Evolutionary conservation across 2,329 filamentous ascomycete genomes (phyloP).

Genomic region (Aureobasidium sp.): DNA sequence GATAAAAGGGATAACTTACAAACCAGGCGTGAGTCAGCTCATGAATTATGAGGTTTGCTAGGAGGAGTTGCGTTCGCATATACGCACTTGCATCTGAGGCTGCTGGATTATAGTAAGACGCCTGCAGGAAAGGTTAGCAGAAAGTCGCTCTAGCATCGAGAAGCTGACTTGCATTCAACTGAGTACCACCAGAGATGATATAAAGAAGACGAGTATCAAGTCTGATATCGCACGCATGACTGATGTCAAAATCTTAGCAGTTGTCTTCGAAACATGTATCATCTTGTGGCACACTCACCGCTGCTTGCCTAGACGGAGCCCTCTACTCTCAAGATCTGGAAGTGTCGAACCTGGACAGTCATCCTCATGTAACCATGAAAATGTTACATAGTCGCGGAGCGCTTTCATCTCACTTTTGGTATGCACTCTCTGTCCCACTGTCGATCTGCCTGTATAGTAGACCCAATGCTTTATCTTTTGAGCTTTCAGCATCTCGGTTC

Average conservation of each 20-base stretch:
- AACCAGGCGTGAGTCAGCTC: background rate
- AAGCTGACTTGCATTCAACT: background rate
- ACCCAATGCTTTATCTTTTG: background rate
- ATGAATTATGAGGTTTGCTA: background rate
- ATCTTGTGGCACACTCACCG: background rate
- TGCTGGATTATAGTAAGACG: background rate
- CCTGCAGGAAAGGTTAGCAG: background rate
- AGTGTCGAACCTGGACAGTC: background rate
- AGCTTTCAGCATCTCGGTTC: background rate
- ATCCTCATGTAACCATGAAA: background rate
- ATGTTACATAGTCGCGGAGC: background rate
- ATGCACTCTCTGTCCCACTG: background rate
- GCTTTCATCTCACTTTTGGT: background rate
- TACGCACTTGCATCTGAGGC: background rate
- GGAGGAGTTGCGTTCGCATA: background rate
- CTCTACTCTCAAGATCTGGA: background rate
- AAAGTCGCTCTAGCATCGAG: background rate
- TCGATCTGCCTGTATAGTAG: background rate
- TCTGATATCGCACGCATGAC: background rate
- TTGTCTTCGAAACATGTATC: background rate
- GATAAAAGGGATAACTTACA: background rate
- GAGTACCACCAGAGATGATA: background rate
- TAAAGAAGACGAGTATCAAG: background rate
- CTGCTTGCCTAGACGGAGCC: background rate
- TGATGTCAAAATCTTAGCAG: background rate